Conservation (phyloP, 371 early-diverging fungal species). For the Mucor irregularis region DNA sequence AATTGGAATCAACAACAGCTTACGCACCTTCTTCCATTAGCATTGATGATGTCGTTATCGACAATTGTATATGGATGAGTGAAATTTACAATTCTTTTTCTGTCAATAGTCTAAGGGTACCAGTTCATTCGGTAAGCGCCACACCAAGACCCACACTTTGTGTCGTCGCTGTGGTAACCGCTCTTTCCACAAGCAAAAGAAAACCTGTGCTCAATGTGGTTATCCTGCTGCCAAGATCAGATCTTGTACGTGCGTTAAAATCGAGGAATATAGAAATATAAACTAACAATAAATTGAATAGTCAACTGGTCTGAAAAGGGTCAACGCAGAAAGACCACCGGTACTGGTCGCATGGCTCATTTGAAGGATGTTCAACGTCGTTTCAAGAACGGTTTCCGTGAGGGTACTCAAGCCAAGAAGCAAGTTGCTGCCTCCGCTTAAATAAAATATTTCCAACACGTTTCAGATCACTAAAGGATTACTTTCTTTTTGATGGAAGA, state of each 20-base stretch:
- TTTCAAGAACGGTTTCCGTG: conserved; percentile 97
- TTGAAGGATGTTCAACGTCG: conserved; percentile 87
- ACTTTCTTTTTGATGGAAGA: not conserved
- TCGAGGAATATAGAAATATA: not conserved
- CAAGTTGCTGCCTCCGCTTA: conserved; percentile 40
- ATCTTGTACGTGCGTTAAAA: conserved; percentile 67
- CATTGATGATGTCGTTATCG: conserved; percentile 4
- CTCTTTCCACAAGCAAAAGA: conserved; percentile 99
- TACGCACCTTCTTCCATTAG: not conserved
- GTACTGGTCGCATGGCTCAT: conserved; percentile 97
- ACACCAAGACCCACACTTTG: conserved; percentile 98
- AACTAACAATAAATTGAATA: conserved; percentile 7
- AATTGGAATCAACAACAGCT: not conserved
- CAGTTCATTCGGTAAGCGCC: conserved; percentile 98
- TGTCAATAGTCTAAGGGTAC: conserved; percentile 95
- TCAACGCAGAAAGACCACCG: conserved; percentile 95
- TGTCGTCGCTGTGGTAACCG: conserved; percentile 98
- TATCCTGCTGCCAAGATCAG: conserved; percentile 98
- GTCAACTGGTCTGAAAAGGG: conserved; percentile 96
- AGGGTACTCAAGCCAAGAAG: conserved; percentile 71
- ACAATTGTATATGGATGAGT: not conserved
- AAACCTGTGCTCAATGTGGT: conserved; percentile 98
- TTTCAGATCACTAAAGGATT: not conserved
- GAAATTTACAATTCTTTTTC: not conserved
- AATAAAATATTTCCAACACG: not conserved